Conservation (phyloP, 208 protist genomes). For the Wallacemonas rigidus region DNA sequence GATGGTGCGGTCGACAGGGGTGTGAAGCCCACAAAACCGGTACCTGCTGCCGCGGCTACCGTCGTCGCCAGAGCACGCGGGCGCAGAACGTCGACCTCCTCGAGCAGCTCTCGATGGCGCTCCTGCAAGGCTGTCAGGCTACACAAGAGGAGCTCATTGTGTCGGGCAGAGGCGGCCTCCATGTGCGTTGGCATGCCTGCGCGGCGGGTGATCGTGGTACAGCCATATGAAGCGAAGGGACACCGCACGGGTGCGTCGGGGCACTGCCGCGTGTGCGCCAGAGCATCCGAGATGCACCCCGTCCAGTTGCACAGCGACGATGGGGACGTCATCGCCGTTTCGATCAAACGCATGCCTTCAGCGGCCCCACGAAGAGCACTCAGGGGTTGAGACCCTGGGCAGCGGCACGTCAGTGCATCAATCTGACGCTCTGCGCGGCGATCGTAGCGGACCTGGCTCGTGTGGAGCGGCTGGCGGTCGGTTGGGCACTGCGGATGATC, state of each 20-base stretch:
- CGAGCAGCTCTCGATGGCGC: constrained; percentile 26
- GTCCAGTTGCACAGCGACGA: constrained; percentile 27
- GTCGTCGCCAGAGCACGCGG: constrained; percentile 7
- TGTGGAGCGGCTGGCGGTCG: constrained; percentile 22
- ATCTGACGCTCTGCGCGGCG: constrained; percentile 33
- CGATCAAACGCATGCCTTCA: not conserved
- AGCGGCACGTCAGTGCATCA: constrained; percentile 19
- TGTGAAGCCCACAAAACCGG: too few species aligned
- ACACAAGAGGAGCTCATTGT: constrained; percentile 29
- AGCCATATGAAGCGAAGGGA: constrained; percentile 41
- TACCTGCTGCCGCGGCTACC: not conserved
- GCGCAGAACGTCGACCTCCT: constrained; percentile 47
- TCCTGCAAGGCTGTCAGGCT: constrained; percentile 22
- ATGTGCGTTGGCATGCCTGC: constrained; percentile 27
- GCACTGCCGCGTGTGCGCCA: constrained; percentile 24
- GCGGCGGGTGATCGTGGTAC: constrained; percentile 22
- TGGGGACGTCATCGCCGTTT: not conserved
- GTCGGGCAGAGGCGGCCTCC: constrained; percentile 6
- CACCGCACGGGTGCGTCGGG: constrained; percentile 29
- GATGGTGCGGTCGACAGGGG: not conserved
- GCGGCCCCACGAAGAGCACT: not conserved
- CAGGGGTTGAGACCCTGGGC: constrained; percentile 6
- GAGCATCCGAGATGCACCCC: constrained; percentile 29
- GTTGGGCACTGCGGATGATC: constrained; percentile 28
- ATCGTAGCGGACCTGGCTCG: constrained; percentile 26